Conservation (phyloP, 2,329 filamentous ascomycete species). For the Aureobasidium sp. region DNA sequence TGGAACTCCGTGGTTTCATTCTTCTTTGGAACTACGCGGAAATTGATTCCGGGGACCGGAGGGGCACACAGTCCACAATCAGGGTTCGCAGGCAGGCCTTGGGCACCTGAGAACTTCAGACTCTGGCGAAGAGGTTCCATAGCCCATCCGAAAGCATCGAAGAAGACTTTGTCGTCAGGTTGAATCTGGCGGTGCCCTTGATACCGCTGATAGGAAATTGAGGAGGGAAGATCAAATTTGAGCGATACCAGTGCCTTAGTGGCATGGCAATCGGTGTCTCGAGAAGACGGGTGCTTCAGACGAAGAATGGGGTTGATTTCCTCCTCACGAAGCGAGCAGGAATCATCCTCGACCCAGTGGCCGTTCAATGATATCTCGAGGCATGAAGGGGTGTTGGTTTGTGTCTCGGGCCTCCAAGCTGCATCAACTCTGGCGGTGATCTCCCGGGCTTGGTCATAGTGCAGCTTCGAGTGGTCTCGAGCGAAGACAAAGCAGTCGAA, state of each 20-base stretch:
- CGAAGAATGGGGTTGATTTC: neutral
- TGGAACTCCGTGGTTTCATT: constrained; percentile 21
- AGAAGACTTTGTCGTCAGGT: constrained; percentile 23
- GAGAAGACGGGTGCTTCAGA: neutral
- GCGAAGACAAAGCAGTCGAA: constrained; percentile 54
- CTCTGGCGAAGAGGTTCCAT: constrained; percentile 19
- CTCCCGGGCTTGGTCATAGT: constrained; percentile 41
- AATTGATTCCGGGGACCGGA: constrained; percentile 31
- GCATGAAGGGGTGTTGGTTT: too few species aligned
- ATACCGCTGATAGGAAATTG: neutral
- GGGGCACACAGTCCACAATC: constrained; percentile 32
- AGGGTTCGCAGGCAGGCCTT: neutral
- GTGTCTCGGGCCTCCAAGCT: constrained; percentile 36
- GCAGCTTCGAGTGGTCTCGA: constrained; percentile 38
- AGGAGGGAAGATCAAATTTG: neutral
- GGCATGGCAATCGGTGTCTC: neutral
- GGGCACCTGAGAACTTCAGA: neutral
- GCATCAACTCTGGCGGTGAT: constrained; percentile 41
- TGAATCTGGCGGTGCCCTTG: neutral
- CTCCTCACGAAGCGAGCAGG: neutral
- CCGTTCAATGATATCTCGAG: neutral
- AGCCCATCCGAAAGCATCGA: constrained; percentile 27
- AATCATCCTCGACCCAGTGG: neutral
- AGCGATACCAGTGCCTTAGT: neutral
- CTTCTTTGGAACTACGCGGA: constrained; percentile 26